phyloP scores from a whole-genome alignment of 2,329 filamentous ascomycete genomes.

The Aciculosporium take region DNA sequence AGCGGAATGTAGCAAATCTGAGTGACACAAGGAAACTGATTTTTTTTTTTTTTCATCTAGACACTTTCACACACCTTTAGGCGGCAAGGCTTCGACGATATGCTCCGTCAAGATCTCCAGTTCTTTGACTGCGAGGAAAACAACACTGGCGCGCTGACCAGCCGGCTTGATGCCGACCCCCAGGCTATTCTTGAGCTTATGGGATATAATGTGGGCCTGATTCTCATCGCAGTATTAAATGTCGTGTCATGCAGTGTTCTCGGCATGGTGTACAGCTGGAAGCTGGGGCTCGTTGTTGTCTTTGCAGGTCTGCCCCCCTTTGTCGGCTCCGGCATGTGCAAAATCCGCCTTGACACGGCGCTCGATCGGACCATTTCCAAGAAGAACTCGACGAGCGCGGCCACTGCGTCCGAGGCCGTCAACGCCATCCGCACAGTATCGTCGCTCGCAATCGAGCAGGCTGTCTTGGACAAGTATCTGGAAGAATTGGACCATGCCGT shows the following conservation, averaged over 20 bases:
- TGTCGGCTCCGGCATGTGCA: conserved; percentile 22
- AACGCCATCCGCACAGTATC: conserved; percentile 27
- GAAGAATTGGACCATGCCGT: conserved; percentile 16
- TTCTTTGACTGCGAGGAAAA: conserved; percentile 29
- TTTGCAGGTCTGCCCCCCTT: conserved; percentile 25
- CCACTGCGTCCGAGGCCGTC: conserved; percentile 29
- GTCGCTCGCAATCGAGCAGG: conserved; percentile 26
- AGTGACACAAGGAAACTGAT: too few species aligned
- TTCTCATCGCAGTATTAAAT: conserved; percentile 24
- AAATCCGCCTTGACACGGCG: conserved; percentile 25
- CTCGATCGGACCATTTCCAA: conserved; percentile 23
- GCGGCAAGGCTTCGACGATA: conserved; percentile 15
- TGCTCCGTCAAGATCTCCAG: conserved; percentile 26
- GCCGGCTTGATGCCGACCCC: conserved; percentile 22
- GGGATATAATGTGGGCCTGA: conserved; percentile 26
- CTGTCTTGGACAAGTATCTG: conserved; percentile 17
- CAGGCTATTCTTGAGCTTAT: conserved; percentile 27
- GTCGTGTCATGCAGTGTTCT: conserved; percentile 25
- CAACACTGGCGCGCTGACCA: conserved; percentile 22
- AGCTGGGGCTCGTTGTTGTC: conserved; percentile 33
- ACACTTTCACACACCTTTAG: conserved; percentile 16
- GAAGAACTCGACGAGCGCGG: conserved; percentile 21
- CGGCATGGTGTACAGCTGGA: conserved; percentile 31
- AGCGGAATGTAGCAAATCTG: neutral
- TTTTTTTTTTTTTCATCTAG: neutral